Conservation (phyloP, 805 yeast genomes). For the Lachancea sp. region DNA sequence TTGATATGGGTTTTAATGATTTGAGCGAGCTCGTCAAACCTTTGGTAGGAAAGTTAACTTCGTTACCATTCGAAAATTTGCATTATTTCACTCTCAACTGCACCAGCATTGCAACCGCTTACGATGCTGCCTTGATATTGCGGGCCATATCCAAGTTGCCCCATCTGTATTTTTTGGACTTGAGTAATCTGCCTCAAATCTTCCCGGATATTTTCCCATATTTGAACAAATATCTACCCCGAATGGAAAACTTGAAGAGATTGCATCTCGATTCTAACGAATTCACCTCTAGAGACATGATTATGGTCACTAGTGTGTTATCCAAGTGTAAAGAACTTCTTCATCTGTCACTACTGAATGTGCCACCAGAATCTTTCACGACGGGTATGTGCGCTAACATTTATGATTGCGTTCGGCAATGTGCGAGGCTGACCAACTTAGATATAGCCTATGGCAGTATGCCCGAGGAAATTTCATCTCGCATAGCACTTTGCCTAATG, state of each 20-base stretch:
- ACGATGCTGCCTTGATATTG: constrained; percentile 45
- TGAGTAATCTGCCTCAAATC: constrained; percentile 61
- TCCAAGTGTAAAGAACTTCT: constrained; percentile 61
- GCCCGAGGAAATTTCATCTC: constrained; percentile 58
- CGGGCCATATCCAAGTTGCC: constrained; percentile 48
- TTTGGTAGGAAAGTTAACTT: constrained; percentile 21
- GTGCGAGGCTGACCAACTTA: constrained; percentile 57
- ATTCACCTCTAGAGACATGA: constrained; percentile 48
- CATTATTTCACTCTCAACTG: constrained; percentile 57
- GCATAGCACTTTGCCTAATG: constrained; percentile 74
- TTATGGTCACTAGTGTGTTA: constrained; percentile 57
- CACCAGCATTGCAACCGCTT: constrained; percentile 49
- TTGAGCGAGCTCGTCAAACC: constrained; percentile 33
- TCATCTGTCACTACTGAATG: constrained; percentile 65
- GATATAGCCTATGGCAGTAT: constrained; percentile 60
- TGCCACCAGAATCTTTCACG: constrained; percentile 40
- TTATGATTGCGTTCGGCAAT: constrained; percentile 60
- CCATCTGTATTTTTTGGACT: constrained; percentile 62
- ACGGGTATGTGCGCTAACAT: constrained; percentile 58
- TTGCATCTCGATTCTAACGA: constrained; percentile 68
- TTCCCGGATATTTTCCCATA: constrained; percentile 57
- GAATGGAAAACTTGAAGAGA: constrained; percentile 56
- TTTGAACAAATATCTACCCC: constrained; percentile 59
- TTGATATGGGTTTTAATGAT: constrained; percentile 83
- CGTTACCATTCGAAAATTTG: constrained; percentile 24